Evolutionary conservation across 2,329 filamentous ascomycete genomes (phyloP).

Genomic region (Escovopsis sp.): DNA sequence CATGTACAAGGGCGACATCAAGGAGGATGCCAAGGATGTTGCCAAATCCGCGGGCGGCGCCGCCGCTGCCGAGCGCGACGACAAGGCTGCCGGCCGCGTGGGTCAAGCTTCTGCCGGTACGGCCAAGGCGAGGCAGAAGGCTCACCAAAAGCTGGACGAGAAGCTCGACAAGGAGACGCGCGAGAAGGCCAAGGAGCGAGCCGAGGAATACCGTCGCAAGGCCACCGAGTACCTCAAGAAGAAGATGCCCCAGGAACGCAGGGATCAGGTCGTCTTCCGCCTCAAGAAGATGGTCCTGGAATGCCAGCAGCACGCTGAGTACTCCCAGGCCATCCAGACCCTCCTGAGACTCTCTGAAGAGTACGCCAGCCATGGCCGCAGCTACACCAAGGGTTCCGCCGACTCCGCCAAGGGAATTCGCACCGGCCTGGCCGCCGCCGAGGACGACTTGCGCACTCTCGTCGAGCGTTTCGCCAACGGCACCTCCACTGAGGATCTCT

Average conservation of each 20-base stretch:
- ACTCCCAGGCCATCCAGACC: slow-evolving; percentile 80
- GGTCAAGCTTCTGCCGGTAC: slow-evolving; percentile 24
- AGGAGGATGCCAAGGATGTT: slow-evolving; percentile 45
- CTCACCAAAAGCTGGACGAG: slow-evolving; percentile 41
- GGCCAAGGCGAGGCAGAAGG: slow-evolving; percentile 21
- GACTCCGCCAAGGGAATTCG: slow-evolving; percentile 61
- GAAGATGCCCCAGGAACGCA: slow-evolving; percentile 85
- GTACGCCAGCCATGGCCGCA: slow-evolving; percentile 62
- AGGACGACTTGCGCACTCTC: slow-evolving; percentile 63
- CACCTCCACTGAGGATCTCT: slow-evolving; percentile 76
- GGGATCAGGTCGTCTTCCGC: slow-evolving; percentile 81
- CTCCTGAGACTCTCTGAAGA: slow-evolving; percentile 70
- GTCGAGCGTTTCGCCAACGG: slow-evolving; percentile 93
- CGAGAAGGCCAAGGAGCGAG: slow-evolving; percentile 28
- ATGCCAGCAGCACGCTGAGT: slow-evolving; percentile 89
- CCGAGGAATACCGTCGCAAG: slow-evolving; percentile 29
- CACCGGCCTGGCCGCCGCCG: slow-evolving; percentile 51
- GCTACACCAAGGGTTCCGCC: slow-evolving; percentile 45
- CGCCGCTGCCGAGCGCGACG: slow-evolving; percentile 30
- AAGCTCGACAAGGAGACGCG: slow-evolving; percentile 53
- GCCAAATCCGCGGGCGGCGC: slow-evolving; percentile 42
- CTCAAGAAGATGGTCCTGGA: slow-evolving; percentile 96
- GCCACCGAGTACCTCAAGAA: slow-evolving; percentile 62
- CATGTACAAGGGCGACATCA: slow-evolving; percentile 37
- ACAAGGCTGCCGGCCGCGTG: slow-evolving; percentile 35